A percentile compares a stretch with the other conserved stretches of the same genome.
Evolutionary conservation across 805 yeast genomes (phyloP).

Genomic region (Pichia deserticola): DNA sequence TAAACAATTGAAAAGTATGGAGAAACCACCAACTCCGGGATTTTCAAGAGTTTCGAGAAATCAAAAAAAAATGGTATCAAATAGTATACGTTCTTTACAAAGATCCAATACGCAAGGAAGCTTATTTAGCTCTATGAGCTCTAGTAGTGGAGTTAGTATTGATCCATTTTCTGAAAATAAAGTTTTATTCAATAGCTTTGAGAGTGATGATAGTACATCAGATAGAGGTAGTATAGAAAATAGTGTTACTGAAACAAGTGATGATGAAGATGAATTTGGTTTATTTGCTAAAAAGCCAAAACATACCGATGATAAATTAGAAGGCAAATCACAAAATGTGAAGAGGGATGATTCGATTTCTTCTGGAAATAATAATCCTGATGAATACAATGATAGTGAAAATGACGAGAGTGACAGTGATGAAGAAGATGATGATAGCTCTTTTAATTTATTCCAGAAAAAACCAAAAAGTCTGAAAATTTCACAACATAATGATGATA

Average conservation of each 20-base stretch:
- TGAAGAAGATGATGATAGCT: conserved; percentile 9
- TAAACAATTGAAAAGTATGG: background rate
- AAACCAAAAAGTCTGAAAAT: conserved; percentile 20
- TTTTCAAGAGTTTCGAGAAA: background rate
- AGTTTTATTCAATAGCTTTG: conserved; percentile 49
- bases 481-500: background rate
- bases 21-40: conserved; percentile 5
- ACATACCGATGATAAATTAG: background rate
- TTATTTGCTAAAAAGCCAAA: conserved; percentile 66
- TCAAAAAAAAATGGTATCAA: background rate
- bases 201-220: background rate
- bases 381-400: background rate
- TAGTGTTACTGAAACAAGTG: background rate
- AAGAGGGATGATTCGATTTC: too few relatives aligned
- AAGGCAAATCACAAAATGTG: too few relatives aligned
- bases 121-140: conserved; percentile 8
- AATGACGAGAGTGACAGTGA: conserved; percentile 27
- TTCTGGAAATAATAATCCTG: too few relatives aligned
- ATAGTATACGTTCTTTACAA: conserved; percentile 6
- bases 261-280: conserved; percentile 7
- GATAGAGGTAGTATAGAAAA: background rate
- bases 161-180: conserved; percentile 65
- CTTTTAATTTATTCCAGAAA: conserved; percentile 55
- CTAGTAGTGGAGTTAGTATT: conserved; percentile 11
- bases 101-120: conserved; percentile 11